These are phyloP conservation scores for Euphrasia confusa DNA, from an alignment of 257 asterid genomes.

Conservation along the genomic window DNA sequence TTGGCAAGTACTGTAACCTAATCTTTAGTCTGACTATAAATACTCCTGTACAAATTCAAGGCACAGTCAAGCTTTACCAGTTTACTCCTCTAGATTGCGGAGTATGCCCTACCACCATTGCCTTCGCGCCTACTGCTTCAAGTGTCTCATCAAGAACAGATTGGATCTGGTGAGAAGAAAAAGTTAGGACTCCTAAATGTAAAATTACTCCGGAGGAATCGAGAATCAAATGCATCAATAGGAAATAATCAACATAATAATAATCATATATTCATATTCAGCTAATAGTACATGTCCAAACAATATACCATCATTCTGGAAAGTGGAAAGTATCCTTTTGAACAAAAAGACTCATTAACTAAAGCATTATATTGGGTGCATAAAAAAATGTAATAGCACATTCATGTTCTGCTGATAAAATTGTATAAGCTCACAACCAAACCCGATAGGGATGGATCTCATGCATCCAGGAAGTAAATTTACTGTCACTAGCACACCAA, in stretches of 20 bases:
- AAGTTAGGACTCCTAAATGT: neutral
- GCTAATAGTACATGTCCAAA: neutral
- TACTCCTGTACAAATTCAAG: neutral
- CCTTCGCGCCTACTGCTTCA: conserved; percentile 72
- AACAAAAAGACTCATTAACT: neutral
- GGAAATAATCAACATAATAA: neutral
- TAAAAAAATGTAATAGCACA: neutral
- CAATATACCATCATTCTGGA: neutral
- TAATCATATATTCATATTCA: neutral
- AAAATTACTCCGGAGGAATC: neutral
- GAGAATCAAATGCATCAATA: neutral
- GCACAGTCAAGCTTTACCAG: conserved; percentile 46
- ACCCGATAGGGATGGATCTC: neutral
- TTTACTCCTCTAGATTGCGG: conserved; percentile 88
- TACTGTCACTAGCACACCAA: neutral
- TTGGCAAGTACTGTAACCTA: too few relatives aligned
- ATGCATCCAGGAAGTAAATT: neutral
- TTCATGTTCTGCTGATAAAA: neutral
- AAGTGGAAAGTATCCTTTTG: neutral
- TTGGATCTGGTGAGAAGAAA: conserved; percentile 52
- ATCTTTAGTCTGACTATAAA: neutral
- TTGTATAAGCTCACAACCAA: neutral
- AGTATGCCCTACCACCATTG: conserved; percentile 99
- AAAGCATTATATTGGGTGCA: neutral
- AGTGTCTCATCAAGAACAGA: conserved; percentile 73